Evolutionary conservation across 148 eudicot genomes (phyloP).

Genomic region (Persicaria maculosa): DNA sequence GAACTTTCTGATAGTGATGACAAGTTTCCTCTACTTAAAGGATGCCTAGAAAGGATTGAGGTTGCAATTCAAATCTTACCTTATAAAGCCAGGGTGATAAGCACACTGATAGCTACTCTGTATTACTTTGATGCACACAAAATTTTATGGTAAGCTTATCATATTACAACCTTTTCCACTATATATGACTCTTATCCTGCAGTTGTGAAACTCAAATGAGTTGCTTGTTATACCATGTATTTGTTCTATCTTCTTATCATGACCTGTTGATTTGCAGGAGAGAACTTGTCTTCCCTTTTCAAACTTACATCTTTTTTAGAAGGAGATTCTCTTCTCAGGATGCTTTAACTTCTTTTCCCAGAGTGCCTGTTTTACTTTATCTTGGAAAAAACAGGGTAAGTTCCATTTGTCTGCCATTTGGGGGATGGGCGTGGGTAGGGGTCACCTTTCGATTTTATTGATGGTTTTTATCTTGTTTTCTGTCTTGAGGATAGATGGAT

Average conservation of each 20-base stretch:
- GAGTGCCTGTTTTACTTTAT: slow-evolving; percentile 48
- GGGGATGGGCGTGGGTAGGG: not conserved
- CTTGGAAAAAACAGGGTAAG: slow-evolving; percentile 64
- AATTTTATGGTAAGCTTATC: slow-evolving; percentile 47
- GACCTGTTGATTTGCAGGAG: slow-evolving; percentile 44
- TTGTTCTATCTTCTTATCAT: slow-evolving; percentile 9
- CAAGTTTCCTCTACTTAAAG: slow-evolving; percentile 69
- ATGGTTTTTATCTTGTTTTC: slow-evolving; percentile 13
- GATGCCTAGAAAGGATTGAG: slow-evolving; percentile 42
- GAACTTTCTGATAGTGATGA: slow-evolving; percentile 62
- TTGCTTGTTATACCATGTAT: not conserved
- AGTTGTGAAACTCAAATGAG: not conserved
- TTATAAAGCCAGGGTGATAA: slow-evolving; percentile 62
- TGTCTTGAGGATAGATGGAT: slow-evolving; percentile 48
- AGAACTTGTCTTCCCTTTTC: slow-evolving; percentile 65
- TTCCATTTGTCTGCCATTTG: not conserved
- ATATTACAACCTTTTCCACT: not conserved
- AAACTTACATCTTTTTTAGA: slow-evolving; percentile 51
- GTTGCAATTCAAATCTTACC: slow-evolving; percentile 52
- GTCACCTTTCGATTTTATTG: not conserved
- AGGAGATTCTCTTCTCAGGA: slow-evolving; percentile 32
- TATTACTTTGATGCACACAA: slow-evolving; percentile 58
- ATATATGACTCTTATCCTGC: not conserved
- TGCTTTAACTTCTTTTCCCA: slow-evolving; percentile 29
- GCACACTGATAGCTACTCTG: slow-evolving; percentile 41